A percentile compares a stretch with the other conserved stretches of the same genome.
phyloP scores from a whole-genome alignment of 768 basidiomycete genomes.

The Candolleomyces efflorescens region DNA sequence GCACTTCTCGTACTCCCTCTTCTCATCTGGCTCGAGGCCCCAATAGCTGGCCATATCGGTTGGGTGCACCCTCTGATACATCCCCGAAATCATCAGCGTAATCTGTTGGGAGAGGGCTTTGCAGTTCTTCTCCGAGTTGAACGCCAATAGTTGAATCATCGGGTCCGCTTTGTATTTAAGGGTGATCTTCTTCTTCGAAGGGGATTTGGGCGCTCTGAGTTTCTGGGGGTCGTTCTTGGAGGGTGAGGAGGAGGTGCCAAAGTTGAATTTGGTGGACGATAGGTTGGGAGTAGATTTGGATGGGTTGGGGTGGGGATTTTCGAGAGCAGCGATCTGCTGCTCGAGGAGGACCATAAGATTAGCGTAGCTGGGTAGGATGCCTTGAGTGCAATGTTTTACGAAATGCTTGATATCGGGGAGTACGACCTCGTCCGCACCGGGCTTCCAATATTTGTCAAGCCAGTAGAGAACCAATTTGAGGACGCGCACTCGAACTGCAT shows the following conservation, averaged over 20 bases:
- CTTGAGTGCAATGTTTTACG: not conserved
- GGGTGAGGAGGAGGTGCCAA: too few species aligned
- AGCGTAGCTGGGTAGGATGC: not conserved
- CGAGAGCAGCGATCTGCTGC: not conserved
- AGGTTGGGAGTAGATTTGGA: conserved; percentile 2
- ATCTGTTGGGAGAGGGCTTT: too few species aligned
- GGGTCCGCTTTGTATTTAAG: too few species aligned
- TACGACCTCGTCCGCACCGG: conserved; percentile 43
- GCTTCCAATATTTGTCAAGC: conserved; percentile 67
- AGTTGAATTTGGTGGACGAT: not conserved
- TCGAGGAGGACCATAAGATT: not conserved
- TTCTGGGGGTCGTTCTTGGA: not conserved
- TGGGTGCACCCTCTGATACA: too few species aligned
- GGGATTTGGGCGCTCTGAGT: not conserved
- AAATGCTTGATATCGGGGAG: conserved; percentile 18
- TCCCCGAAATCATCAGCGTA: too few species aligned
- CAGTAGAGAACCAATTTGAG: conserved; percentile 61
- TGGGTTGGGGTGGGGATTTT: conserved; percentile 12
- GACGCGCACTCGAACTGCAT: conserved; percentile 53
- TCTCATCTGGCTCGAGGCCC: conserved; percentile 15
- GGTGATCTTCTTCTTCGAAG: too few species aligned
- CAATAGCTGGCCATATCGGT: too few species aligned
- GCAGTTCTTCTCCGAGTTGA: too few species aligned
- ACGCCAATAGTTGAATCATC: too few species aligned
- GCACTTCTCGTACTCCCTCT: conserved; percentile 8